Evolutionary conservation across 768 basidiomycete species (phyloP).

Genomic region (Hemileccinum impolitum): DNA sequence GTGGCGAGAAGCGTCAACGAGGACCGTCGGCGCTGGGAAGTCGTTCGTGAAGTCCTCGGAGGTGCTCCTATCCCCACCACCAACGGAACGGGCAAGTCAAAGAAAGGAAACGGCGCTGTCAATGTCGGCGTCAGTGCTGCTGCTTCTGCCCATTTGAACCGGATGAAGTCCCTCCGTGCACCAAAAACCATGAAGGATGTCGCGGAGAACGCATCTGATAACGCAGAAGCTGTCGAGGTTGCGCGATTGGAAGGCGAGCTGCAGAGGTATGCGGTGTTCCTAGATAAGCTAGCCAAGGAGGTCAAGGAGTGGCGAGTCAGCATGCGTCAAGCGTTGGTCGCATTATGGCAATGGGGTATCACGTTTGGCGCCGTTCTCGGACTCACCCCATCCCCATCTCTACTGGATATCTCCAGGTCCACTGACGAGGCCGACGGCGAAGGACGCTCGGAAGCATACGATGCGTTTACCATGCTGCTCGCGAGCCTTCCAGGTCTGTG

Average conservation of each 20-base stretch:
- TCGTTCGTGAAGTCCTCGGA: constrained; percentile 70
- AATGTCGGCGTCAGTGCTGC: constrained; percentile 44
- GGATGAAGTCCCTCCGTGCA: constrained; percentile 53
- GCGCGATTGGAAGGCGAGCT: constrained; percentile 54
- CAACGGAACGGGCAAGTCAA: constrained; percentile 38
- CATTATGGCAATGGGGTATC: constrained; percentile 58
- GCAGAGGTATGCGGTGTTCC: constrained; percentile 52
- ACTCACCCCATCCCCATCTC: constrained; percentile 39
- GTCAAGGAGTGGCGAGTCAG: constrained; percentile 61
- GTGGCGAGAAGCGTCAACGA: constrained; percentile 79
- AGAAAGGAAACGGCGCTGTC: constrained; percentile 39
- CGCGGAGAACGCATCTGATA: constrained; percentile 28
- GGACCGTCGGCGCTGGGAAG: constrained; percentile 69
- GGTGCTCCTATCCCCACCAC: constrained; percentile 33
- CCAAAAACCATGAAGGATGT: constrained; percentile 31
- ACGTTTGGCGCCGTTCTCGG: constrained; percentile 69
- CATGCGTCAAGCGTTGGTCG: constrained; percentile 46
- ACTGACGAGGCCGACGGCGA: constrained; percentile 20
- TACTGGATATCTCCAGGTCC: constrained; percentile 7
- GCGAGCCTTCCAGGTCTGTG: constrained; percentile 52
- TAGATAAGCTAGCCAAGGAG: constrained; percentile 58
- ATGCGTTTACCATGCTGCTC: constrained; percentile 64
- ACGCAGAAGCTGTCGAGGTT: constrained; percentile 48
- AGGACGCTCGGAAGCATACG: constrained; percentile 56
- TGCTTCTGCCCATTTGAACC: constrained; percentile 54